phyloP scores from a whole-genome alignment of 768 basidiomycete genomes.

The Epithele typhae region DNA sequence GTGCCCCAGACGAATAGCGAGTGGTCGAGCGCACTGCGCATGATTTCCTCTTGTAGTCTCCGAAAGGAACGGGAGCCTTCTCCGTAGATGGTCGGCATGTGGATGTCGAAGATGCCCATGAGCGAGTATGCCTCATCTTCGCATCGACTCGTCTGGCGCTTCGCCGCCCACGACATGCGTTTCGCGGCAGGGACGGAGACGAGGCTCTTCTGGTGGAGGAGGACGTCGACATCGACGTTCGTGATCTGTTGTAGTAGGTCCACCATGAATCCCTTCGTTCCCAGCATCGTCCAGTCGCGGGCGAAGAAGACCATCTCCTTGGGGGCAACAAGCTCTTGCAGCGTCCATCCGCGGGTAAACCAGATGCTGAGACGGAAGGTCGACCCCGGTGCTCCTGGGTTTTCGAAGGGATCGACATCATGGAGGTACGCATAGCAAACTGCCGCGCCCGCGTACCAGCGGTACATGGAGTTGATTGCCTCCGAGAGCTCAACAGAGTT shows the following conservation, averaged over 20 bases:
- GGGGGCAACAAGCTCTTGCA: background rate
- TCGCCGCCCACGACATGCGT: background rate
- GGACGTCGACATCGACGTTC: background rate
- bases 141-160: background rate
- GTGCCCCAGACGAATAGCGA: background rate
- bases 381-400: background rate
- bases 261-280: background rate
- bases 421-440: slow-evolving; percentile 12
- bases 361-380: slow-evolving; percentile 2
- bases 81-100: background rate
- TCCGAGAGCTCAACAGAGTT: slow-evolving; percentile 12
- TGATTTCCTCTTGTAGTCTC: background rate
- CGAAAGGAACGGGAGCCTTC: background rate
- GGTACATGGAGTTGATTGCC: slow-evolving; percentile 12
- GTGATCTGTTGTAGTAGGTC: background rate
- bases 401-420: slow-evolving; percentile 5
- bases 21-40: background rate
- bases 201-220: background rate
- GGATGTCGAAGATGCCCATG: background rate
- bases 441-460: slow-evolving; percentile 1
- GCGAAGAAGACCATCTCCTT: background rate
- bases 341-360: background rate
- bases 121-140: background rate
- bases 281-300: background rate
- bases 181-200: background rate